Evolutionary conservation across 2,329 filamentous ascomycete species (phyloP).

Genomic region (Rasamsonia emersonii): DNA sequence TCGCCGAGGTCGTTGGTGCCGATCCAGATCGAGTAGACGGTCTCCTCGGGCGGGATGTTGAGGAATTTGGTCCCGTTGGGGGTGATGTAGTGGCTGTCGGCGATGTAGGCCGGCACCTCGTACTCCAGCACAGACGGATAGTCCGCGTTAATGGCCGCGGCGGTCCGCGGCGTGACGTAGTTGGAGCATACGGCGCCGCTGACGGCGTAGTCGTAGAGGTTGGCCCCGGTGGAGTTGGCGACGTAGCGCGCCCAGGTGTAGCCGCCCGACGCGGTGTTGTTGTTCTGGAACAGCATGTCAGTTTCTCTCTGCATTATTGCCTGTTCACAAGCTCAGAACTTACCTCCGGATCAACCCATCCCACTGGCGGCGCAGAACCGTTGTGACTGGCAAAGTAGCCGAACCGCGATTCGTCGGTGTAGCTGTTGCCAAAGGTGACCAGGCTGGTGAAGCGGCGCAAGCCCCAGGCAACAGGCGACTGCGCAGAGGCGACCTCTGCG

Average conservation of each 20-base stretch:
- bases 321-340: conserved; percentile 1
- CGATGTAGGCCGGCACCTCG: conserved; percentile 41
- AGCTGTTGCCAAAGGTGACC: conserved; percentile 67
- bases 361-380: conserved; percentile 54
- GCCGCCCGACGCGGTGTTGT: conserved; percentile 55
- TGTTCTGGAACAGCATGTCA: conserved; percentile 24
- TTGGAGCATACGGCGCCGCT: conserved; percentile 66
- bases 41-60: conserved; percentile 45
- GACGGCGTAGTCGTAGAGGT: conserved; percentile 60
- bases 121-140: conserved; percentile 59
- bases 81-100: conserved; percentile 18
- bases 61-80: conserved; percentile 21
- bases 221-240: conserved; percentile 45
- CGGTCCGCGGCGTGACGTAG: conserved; percentile 50
- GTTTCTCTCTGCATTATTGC: neutral
- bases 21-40: conserved; percentile 70
- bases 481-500: neutral
- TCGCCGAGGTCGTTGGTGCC: conserved; percentile 71
- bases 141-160: conserved; percentile 41
- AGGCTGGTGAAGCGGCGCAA: conserved; percentile 51
- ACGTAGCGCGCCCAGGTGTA: conserved; percentile 62
- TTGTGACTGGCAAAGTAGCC: conserved; percentile 53
- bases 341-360: conserved; percentile 44
- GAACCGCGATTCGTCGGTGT: conserved; percentile 63
- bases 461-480: conserved; percentile 13